Base-by-base conservation (phyloP, 139 green algal species). In the Pleodorina starrii region DNA sequence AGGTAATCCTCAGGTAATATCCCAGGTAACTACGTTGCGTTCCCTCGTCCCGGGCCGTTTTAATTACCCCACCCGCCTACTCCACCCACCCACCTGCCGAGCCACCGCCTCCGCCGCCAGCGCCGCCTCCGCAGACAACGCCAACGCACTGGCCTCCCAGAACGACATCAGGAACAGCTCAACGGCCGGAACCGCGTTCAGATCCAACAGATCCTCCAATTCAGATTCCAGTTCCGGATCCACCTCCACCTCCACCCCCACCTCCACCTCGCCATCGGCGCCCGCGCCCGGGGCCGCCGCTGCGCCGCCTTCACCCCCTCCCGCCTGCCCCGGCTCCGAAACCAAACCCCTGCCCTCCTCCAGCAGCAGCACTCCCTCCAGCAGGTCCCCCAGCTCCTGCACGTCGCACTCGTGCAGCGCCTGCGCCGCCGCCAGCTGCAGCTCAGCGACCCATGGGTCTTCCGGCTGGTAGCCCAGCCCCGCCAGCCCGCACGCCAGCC, bases 311-410 rank as follows among this genome's bases (percentile, higher is more conserved):
- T n/a, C n/a, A n/a, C n/a, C n/a, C n/a, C n/a, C n/a, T n/a, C n/a
- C n/a, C n/a, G n/a, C n/a, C n/a, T n/a, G n/a, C n/a, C n/a, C 54
- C 54, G 54, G 17, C 50, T 71, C 59, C 27, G 21, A 38, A 73
- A 36, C 63, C 19, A 73, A 6, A 73, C 35, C 63, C 35, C 21
- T 36, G 63, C 32, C 63, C 81, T 87, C 81, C 42, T 46, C 60
- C 60, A 87, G 63, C 44, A 66, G 36, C 42, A 87, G 23, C 42
- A 87, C 23, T 6, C 81, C 81, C 43, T 87, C 81, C 42, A 87
- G 29, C 35, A 87, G 81, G 60, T 87, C 81, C 40, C 3, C 43
- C 12, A 87, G 81, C 60, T 87, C 81, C 16, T 87, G 81, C 17
- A 27, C 9, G 40, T 77, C 60, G 63, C 81, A 87, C 5, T 25